These are phyloP conservation scores for Aegilops tauschii DNA, from an alignment of 176 grass and related monocot genomes.

Conservation along the genomic window DNA sequence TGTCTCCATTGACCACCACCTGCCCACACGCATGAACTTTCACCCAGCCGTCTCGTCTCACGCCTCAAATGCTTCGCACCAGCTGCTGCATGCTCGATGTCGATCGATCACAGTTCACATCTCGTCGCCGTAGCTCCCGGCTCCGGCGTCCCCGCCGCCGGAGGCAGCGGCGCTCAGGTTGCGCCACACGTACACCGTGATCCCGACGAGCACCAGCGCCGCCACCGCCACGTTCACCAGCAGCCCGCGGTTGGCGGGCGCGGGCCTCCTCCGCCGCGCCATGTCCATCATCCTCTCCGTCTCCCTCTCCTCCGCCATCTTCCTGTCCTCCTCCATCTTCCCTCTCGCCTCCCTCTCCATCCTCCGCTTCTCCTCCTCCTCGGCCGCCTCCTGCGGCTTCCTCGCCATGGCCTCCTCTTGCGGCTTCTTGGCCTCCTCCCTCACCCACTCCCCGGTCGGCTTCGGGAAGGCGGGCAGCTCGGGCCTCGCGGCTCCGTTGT, in stretches of 20 bases:
- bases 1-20: too few relatives aligned
- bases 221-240: conserved; percentile 67
- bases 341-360: background rate
- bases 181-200: conserved; percentile 55
- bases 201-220: conserved; percentile 44
- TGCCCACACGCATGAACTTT: background rate
- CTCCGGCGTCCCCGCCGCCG: background rate
- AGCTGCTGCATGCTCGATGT: background rate
- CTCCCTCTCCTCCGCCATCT: background rate
- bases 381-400: background rate
- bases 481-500: background rate
- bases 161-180: conserved; percentile 23
- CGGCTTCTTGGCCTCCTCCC: background rate
- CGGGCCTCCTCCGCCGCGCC: background rate
- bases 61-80: background rate
- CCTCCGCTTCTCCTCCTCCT: background rate
- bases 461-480: background rate
- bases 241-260: conserved; percentile 16
- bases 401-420: background rate
- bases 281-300: background rate
- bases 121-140: conserved; percentile 31
- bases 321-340: conserved; percentile 13
- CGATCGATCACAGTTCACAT: conserved; percentile 32
- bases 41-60: background rate
- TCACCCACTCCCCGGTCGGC: background rate